Percentiles rank a stretch among this genome's conserved stretches.
These are phyloP conservation scores for Cetraspora pellucida DNA, from an alignment of 192 early-diverging fungal genomes.

Conservation along the genomic window DNA sequence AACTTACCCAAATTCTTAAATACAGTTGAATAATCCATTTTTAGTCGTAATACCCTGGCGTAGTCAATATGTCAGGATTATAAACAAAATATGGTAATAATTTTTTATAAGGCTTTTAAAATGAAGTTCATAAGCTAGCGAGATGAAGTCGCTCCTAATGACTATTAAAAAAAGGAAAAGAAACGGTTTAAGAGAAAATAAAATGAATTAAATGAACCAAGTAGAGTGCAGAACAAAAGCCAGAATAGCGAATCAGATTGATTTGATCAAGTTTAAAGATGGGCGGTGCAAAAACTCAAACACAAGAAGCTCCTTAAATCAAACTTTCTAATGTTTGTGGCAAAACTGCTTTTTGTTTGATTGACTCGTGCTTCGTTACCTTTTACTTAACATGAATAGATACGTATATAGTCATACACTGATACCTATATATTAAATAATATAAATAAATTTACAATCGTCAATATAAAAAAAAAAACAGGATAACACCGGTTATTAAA, in stretches of 20 bases:
- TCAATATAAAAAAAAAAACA: too few species aligned
- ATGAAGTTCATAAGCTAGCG: too few species aligned
- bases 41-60: neutral
- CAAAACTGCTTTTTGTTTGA: conserved; percentile 23
- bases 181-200: too few species aligned
- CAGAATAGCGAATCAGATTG: too few species aligned
- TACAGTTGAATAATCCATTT: conserved; percentile 6
- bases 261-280: neutral
- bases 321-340: conserved; percentile 16
- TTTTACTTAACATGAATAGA: neutral
- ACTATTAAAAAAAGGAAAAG: too few species aligned
- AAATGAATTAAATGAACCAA: too few species aligned
- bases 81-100: neutral
- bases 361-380: conserved; percentile 22
- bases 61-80: neutral
- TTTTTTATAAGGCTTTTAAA: too few species aligned
- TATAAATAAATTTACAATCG: too few species aligned
- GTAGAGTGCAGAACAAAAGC: too few species aligned
- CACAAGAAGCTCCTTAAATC: neutral
- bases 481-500: too few species aligned
- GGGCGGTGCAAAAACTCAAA: neutral
- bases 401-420: neutral
- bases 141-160: neutral
- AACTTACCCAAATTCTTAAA: neutral
- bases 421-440: too few species aligned